Evolutionary conservation across 495 filamentous ascomycete species (phyloP), one percentile per base, ranked within the genome.

Genomic region (Neurospora hispaniola): DNA sequence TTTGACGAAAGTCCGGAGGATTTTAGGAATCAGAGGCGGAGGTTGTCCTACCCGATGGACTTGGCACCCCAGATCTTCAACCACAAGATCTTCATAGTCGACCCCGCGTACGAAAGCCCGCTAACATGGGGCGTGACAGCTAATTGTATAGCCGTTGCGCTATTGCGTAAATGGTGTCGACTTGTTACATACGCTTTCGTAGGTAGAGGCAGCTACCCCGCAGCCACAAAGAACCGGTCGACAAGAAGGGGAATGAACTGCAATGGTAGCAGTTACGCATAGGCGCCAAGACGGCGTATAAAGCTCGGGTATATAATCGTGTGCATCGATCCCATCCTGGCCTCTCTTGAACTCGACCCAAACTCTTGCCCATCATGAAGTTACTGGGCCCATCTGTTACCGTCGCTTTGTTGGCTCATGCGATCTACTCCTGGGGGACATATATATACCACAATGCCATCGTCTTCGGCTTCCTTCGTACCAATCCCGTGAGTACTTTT

Each of bases 391-490:
- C 76, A 44, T 79, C 75, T 43, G 23, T 79, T 23, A 27, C 73
- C 12, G 78, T 72, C 20, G 77, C 73, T 0, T 35, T 78, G 16
- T 68, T 78, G 39, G 75, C 75, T 31, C 76, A 77, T 42, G 23
- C 46, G 3, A 12, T 73, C 27, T 78, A 79, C 74, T 39, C 44
- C 4, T 40, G 54, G 8, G 75, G 46, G 12, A 71, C 73, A 10
- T 31, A 14, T 4, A 14, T 76, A 35, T 39, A 76, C 23, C 75
- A 75, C 7, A 42, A 38, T 9, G 42, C 76, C 35, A 69, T 44
- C 1, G 76, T 81, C 4, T 11, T 79, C 6, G 80, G 80, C 12
- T 70, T 71, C 20, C 73, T 81, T 5, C 79, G 80, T n/a, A 48
- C 44, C 39, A 72, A 77, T 11, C 75, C 75, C 12, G 20, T 35